phyloP scores from a whole-genome alignment of 2,329 filamentous ascomycete genomes.

The Teratosphaeria destructans region DNA sequence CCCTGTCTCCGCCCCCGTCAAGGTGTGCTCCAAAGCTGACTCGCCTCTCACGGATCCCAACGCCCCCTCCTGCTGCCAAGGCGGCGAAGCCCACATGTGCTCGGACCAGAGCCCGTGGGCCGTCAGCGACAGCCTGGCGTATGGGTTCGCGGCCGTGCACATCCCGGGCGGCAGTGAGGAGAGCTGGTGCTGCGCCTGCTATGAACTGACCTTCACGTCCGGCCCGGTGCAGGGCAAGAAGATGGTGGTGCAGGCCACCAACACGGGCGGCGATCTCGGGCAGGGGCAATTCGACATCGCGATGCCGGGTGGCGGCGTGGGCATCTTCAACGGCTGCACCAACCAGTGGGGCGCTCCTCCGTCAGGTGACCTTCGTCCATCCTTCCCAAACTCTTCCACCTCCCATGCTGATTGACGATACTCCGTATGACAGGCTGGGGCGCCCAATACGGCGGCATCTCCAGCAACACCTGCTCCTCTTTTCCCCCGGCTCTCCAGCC shows the following conservation, averaged over 20 bases:
- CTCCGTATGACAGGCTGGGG: slow-evolving; percentile 40
- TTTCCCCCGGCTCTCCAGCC: slow-evolving; percentile 46
- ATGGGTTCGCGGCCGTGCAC: slow-evolving; percentile 54
- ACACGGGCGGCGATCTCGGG: slow-evolving; percentile 49
- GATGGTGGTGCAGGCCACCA: slow-evolving; percentile 55
- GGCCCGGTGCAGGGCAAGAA: slow-evolving; percentile 48
- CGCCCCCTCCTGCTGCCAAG: slow-evolving; percentile 44
- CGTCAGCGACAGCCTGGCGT: slow-evolving; percentile 47
- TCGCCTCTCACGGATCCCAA: slow-evolving; percentile 41
- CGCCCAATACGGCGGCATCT: slow-evolving; percentile 48
- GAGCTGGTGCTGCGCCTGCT: slow-evolving; percentile 58
- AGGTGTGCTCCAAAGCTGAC: slow-evolving; percentile 46
- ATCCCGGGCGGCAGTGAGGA: slow-evolving; percentile 46
- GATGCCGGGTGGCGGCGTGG: slow-evolving; percentile 44
- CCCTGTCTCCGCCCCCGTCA: slow-evolving; percentile 39
- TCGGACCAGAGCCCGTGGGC: slow-evolving; percentile 53
- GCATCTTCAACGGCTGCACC: slow-evolving; percentile 40
- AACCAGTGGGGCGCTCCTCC: slow-evolving; percentile 24
- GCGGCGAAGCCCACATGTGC: slow-evolving; percentile 51
- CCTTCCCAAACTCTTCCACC: neutral
- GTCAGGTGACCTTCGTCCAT: neutral
- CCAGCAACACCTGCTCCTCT: slow-evolving; percentile 39
- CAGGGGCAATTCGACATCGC: slow-evolving; percentile 50
- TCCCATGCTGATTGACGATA: slow-evolving; percentile 24
- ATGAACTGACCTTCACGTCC: slow-evolving; percentile 50